These are phyloP conservation scores for Echites panduratus DNA, from an alignment of 257 asterid genomes.

Conservation along the genomic window DNA sequence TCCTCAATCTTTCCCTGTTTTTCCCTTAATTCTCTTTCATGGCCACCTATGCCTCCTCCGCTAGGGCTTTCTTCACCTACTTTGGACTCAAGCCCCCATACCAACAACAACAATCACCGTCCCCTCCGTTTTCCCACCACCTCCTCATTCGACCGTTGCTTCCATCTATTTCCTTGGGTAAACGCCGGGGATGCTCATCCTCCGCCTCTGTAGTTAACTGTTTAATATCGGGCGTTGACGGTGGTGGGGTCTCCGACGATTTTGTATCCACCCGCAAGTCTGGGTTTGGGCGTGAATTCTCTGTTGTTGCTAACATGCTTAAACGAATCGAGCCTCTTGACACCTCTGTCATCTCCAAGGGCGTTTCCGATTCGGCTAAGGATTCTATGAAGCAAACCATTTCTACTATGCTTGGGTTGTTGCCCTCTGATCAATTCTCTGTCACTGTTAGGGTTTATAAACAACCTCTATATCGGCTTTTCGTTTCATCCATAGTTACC, in stretches of 20 bases:
- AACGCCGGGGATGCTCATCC: slow-evolving; percentile 12
- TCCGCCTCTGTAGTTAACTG: slow-evolving; percentile 32
- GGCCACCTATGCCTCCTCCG: slow-evolving; percentile 65
- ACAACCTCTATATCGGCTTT: slow-evolving; percentile 68
- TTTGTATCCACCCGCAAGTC: slow-evolving; percentile 82
- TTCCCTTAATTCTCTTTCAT: slow-evolving; percentile 13
- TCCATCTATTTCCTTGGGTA: slow-evolving; percentile 22
- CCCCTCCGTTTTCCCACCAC: slow-evolving; percentile 25
- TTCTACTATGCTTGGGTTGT: slow-evolving; percentile 93
- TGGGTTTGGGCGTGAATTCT: slow-evolving; percentile 71
- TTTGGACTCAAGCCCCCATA: slow-evolving; percentile 20
- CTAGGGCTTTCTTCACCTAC: slow-evolving; percentile 38
- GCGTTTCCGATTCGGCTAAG: slow-evolving; percentile 86
- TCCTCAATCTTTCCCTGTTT: not conserved
- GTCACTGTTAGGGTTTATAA: slow-evolving; percentile 66
- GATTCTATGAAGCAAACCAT: slow-evolving; percentile 99
- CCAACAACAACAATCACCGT: slow-evolving; percentile 27
- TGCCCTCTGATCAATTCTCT: slow-evolving; percentile 89
- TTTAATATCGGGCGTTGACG: slow-evolving; percentile 81
- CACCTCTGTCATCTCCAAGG: slow-evolving; percentile 66
- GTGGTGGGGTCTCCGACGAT: slow-evolving; percentile 96
- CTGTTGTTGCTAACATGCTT: slow-evolving; percentile 82
- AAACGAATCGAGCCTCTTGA: slow-evolving; percentile 90
- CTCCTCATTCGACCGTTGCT: slow-evolving; percentile 49
- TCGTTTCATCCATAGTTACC: slow-evolving; percentile 79